phyloP scores from a whole-genome alignment of 129 eudicot genomes.

The Sambucus nigra region DNA sequence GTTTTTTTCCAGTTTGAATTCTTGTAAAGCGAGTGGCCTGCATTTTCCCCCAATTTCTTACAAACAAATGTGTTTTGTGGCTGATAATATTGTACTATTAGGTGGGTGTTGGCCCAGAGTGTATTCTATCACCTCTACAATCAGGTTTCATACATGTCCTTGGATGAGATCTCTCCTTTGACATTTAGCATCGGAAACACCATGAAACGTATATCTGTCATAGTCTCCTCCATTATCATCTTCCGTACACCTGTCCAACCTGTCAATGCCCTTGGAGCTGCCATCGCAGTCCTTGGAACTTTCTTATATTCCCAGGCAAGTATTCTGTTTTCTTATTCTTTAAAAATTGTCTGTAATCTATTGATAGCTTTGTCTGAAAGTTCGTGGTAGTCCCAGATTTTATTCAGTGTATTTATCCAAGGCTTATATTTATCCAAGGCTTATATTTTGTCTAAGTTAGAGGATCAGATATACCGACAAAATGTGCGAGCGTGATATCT shows the following conservation, averaged over 20 bases:
- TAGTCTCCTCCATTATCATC: conserved; percentile 49
- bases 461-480: not conserved
- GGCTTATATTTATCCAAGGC: not conserved
- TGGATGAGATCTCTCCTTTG: conserved; percentile 55
- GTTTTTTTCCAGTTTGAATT: not conserved
- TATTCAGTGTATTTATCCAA: not conserved
- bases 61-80: conserved; percentile 7
- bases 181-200: conserved; percentile 57
- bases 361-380: not conserved
- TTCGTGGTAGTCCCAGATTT: not conserved
- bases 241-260: conserved; percentile 54
- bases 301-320: conserved; percentile 51
- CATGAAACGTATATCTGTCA: conserved; percentile 54
- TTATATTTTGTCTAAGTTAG: not conserved
- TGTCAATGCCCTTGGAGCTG: conserved; percentile 51
- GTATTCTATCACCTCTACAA: conserved; percentile 52
- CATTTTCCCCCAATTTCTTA: not conserved
- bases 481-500: too few relatives aligned
- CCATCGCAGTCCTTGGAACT: conserved; percentile 51
- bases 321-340: conserved; percentile 3
- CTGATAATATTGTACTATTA: conserved; percentile 7
- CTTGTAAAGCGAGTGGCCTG: not conserved
- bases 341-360: not conserved
- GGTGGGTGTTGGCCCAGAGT: conserved; percentile 62
- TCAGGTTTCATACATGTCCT: conserved; percentile 53